A percentile compares a stretch with the other conserved stretches of the same genome.
phyloP scores from a whole-genome alignment of 2,329 filamentous ascomycete species.

The Emmonsiellopsis sp. region DNA sequence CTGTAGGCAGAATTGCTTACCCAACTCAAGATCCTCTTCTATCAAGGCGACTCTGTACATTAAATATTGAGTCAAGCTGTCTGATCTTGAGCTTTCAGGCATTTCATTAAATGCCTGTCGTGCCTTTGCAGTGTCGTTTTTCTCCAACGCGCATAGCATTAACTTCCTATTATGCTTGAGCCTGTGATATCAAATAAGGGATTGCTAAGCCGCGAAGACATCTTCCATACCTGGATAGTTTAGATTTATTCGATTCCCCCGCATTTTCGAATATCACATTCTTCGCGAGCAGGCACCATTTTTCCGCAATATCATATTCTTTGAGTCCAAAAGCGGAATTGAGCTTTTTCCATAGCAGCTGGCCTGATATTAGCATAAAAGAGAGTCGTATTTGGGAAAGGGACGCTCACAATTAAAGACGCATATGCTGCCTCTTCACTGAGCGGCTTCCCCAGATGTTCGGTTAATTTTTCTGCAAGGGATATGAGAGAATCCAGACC shows the following conservation, averaged over 20 bases:
- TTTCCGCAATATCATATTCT: slow-evolving; percentile 47
- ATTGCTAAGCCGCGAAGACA: background rate
- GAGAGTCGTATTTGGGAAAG: slow-evolving; percentile 1
- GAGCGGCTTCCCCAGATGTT: slow-evolving; percentile 41
- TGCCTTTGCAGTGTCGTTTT: slow-evolving; percentile 47
- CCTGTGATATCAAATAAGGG: background rate
- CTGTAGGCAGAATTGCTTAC: slow-evolving; percentile 24
- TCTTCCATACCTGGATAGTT: slow-evolving; percentile 52
- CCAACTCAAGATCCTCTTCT: slow-evolving; percentile 45
- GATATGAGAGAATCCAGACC: slow-evolving; percentile 22
- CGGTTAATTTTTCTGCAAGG: slow-evolving; percentile 27
- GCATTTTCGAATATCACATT: slow-evolving; percentile 58
- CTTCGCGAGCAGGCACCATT: slow-evolving; percentile 64
- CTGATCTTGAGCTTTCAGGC: slow-evolving; percentile 47
- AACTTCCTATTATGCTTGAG: slow-evolving; percentile 51
- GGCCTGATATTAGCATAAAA: slow-evolving; percentile 1
- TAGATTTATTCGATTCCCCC: slow-evolving; percentile 57
- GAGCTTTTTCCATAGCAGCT: slow-evolving; percentile 78
- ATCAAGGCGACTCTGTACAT: slow-evolving; percentile 65
- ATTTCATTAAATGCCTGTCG: slow-evolving; percentile 51
- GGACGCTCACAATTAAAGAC: slow-evolving; percentile 29
- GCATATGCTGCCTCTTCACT: slow-evolving; percentile 50
- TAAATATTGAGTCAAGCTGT: slow-evolving; percentile 61
- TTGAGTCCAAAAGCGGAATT: slow-evolving; percentile 49
- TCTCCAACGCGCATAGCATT: slow-evolving; percentile 59